These are phyloP conservation scores for Neopestalotiopsis sp. DNA, from an alignment of 2,329 filamentous ascomycete species.

Conservation along the genomic window DNA sequence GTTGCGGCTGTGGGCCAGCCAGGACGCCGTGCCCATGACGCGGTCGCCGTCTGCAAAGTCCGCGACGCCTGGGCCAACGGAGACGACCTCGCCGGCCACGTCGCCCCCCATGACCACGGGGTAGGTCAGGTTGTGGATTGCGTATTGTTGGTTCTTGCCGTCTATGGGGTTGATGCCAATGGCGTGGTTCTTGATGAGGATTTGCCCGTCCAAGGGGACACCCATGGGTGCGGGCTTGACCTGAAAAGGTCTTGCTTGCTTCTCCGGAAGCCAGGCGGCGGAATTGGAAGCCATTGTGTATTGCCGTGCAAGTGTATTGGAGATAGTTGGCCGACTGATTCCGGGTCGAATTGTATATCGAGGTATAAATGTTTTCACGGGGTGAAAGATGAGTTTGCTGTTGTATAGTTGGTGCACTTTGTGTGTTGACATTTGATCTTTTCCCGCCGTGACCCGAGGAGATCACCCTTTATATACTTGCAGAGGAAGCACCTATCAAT, in stretches of 20 bases:
- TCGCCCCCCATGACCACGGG: background rate
- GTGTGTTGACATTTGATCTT: background rate
- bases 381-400: background rate
- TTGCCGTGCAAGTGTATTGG: background rate
- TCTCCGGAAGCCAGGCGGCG: constrained; percentile 16
- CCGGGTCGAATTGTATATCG: background rate
- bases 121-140: background rate
- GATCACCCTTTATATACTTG: background rate
- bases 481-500: background rate
- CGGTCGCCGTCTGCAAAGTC: background rate
- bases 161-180: constrained; percentile 21
- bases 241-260: constrained; percentile 14
- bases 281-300: constrained; percentile 14
- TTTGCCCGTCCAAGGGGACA: background rate
- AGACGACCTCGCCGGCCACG: constrained; percentile 12
- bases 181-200: constrained; percentile 16
- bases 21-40: constrained; percentile 14
- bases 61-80: constrained; percentile 2
- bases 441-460: background rate
- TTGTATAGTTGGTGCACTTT: background rate
- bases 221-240: constrained; percentile 14
- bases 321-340: background rate
- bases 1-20: constrained; percentile 2
- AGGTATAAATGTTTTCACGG: background rate
- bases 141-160: background rate